These are phyloP conservation scores for Picea glauca DNA, from an alignment of 75 land plant genomes.

Conservation along the genomic window DNA sequence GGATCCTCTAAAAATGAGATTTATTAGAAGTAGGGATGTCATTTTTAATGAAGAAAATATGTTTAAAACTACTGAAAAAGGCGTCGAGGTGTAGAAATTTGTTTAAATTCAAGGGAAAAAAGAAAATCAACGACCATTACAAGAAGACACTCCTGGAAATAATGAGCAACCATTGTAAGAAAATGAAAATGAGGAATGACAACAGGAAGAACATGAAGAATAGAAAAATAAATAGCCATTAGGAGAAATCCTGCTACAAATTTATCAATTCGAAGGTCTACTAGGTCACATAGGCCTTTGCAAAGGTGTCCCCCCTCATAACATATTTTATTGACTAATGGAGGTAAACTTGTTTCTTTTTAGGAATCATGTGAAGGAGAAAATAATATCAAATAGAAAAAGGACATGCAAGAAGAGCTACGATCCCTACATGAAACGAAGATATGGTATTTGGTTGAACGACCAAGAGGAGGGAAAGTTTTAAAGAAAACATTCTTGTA, in stretches of 20 bases:
- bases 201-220: neutral
- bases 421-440: neutral
- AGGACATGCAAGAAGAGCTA: constrained; percentile 11
- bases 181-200: neutral
- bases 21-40: constrained; percentile 2
- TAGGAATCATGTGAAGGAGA: neutral
- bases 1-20: constrained; percentile 15
- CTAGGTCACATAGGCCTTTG: neutral
- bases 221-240: neutral
- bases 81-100: neutral
- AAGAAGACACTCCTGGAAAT: neutral
- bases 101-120: neutral
- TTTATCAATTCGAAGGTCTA: neutral
- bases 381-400: neutral
- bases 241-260: neutral
- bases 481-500: neutral
- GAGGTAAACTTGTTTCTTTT: neutral
- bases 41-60: constrained; percentile 4
- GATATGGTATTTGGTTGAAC: neutral
- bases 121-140: neutral
- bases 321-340: constrained; percentile 6
- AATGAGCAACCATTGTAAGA: neutral
- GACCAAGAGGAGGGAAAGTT: neutral
- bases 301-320: neutral
- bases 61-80: neutral